Evolutionary conservation across 306 rosid species (phyloP), one percentile per base, ranked within the genome.

Genomic region (Canavalia gladiata): DNA sequence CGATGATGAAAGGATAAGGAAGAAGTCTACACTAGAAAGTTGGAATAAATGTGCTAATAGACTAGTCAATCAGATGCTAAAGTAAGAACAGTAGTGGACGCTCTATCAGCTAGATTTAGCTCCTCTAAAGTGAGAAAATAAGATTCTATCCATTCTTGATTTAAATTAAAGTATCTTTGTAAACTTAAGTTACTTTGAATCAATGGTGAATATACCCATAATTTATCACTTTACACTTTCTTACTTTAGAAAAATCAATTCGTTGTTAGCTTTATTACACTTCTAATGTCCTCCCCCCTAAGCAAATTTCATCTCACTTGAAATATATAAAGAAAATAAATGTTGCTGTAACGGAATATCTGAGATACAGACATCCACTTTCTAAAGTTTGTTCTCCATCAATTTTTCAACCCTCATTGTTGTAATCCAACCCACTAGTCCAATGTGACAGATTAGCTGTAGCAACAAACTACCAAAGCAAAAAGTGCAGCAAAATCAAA

Each of bases 371-470:
- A 37, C 41, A 37, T 37, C 12, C 39, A 62, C 60, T n/a, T 35
- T 25, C 25, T 25, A 34, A 6, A 60, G 80, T 62, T 46, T 39
- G 47, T 42, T 66, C 51, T 6, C 51, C 72, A n/a, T 66, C 72
- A 66, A 5, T 51, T 5, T 7, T 42, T 42, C 51, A 41, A n/a
- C 52, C 51, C 18, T 34, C 28, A 35, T 18, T 0, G 34, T n/a
- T 41, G 41, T 41, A 42, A 64, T 37, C 46, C 78, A 28, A 50
- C 31, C 47, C 10, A 13, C 12, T 3, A 49, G 62, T 71, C n/a
- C 69, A 45, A 10, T 39, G 6, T 51, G 77, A 56, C 51, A 52
- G 46, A 55, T 25, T 12, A 39, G 50, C 11, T 39, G 4, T 7
- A 29, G 6, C 58, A 28, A 45, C 42, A 56, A 74, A 74, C 55